Evolutionary conservation across 352 stramenopile genomes (phyloP), one percentile per base, ranked within the genome.

Genomic region (Pythium chondricola): DNA sequence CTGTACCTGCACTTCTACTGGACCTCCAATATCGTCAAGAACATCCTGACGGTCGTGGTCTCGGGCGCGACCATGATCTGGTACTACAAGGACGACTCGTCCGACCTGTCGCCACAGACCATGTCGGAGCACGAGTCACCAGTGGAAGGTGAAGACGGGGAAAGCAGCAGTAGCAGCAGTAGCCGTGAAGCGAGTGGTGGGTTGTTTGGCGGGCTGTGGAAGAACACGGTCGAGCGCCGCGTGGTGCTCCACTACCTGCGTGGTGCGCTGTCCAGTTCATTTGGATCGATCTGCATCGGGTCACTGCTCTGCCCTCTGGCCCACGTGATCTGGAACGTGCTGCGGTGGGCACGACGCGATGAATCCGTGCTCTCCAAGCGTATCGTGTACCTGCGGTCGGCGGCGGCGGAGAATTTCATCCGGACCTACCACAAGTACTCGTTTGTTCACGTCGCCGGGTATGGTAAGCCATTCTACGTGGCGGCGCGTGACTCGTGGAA

Each of bases 1-100:
- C 41, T 93, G 17, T 77, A 89, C 40, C 74, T 90, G 31, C 83
- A 93, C 56, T 91, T 92, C 43, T 93, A 93, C 64, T 93, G 83
- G 83, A 92, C 71, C 41, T 88, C 83, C 25, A 90, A 93, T 48
- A 61, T 93, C 14, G 79, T 93, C 48, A 91, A 91, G 62, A 88
- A 87, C 38, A 67, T 93, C 20, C 55, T 92, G 30, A 89, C 80
- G 0, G 70, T 91, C 30, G 69, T 93, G 18, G 74, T 79, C 8
- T 88, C 83, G 0, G 83, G 83, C 21, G 72, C 80, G 39, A 88
- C 80, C 6, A 86, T 91, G 58, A 81, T 90, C 35, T 93, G 83
- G 80, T 93, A 92, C 59, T 88, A 88, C 65, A 74, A 74, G 43
- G 73, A 87, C 43, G 70, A 87, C 44, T 84, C 74, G 24, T 79